Conservation (phyloP, 179 eudicot species). For the Kewa caespitosa region DNA sequence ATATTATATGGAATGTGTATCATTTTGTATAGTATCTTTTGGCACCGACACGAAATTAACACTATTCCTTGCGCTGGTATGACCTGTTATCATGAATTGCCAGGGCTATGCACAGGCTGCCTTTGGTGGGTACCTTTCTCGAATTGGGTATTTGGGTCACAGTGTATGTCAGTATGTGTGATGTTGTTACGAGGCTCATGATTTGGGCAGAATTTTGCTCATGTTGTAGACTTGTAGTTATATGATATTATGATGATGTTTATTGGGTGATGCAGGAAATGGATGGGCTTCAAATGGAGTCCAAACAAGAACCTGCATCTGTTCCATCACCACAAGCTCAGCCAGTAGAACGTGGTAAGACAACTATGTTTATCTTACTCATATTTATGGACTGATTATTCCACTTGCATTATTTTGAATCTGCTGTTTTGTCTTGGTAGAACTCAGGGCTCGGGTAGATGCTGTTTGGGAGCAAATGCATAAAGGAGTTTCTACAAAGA, state of each 20-base stretch:
- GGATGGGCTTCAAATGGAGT: constrained; percentile 21
- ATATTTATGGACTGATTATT: neutral
- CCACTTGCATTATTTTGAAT: neutral
- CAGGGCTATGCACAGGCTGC: no score
- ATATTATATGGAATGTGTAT: no score
- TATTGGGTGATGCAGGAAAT: constrained; percentile 10
- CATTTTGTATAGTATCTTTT: no score
- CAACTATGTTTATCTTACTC: neutral
- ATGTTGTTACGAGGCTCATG: neutral
- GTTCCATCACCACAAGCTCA: constrained; percentile 19
- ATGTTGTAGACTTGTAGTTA: no score
- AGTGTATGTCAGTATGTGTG: neutral
- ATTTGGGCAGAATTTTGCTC: neutral
- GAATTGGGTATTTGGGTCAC: neutral
- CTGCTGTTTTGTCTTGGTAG: constrained; percentile 29
- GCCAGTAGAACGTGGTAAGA: constrained; percentile 29
- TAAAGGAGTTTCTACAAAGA: constrained; percentile 66
- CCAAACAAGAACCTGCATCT: constrained; percentile 23
- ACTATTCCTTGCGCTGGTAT: no score
- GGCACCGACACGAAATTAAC: no score
- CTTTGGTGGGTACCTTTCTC: no score
- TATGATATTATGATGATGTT: neutral
- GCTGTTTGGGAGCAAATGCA: constrained; percentile 54
- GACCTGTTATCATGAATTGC: no score
- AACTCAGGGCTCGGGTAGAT: constrained; percentile 69